Base-by-base conservation (phyloP, 805 yeast species). In the Starmerella tilneyi region DNA sequence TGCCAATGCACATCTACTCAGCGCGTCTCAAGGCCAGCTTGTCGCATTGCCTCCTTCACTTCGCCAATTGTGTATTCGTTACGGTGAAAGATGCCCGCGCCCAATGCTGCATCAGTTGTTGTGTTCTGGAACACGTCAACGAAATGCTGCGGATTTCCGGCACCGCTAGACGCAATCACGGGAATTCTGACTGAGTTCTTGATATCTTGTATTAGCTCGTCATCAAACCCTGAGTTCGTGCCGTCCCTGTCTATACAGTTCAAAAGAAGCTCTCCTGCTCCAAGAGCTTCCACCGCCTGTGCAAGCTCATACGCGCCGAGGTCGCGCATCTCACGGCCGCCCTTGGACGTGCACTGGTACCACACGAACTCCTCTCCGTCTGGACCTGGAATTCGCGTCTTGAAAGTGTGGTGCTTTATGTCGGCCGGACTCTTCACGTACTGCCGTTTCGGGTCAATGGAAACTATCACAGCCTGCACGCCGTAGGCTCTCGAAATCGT, bases 161-260 rank as follows among this genome's bases (percentile, higher is more conserved):
- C 99, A 45, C 99, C 99, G 50, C 94, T 81, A 6, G 96, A 86
- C 0, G 98, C 97, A 62, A 92, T 92, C 2, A 92, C 96, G 0
- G 99, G 99, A 39, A 94, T 81, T 1, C 69, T 67, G 5, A 85
- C 94, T 0, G 82, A 78, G 2, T 68, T 56, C 56, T 92, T 92
- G 47, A 85, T 78, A 56, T 81, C 89, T 19, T 74, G 67, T 36
- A 92, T 76, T 41, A 92, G 70, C 61, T 92, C 97, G 46, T 85
- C 69, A 57, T 92, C 96, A 59, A 76, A 92, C 0, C 99, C 99
- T 19, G 88, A 79, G 61, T 92, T 94, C 9, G 95, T 76, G 9
- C 99, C 99, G 63, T 92, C 99, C 65, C 84, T 85, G 63, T 92
- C 98, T 50, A 92, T 92, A 60, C 97, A 89, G 63, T 92, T 92